Evolutionary conservation across 2,329 filamentous ascomycete genomes (phyloP).

Genomic region (Acarospora socialis): DNA sequence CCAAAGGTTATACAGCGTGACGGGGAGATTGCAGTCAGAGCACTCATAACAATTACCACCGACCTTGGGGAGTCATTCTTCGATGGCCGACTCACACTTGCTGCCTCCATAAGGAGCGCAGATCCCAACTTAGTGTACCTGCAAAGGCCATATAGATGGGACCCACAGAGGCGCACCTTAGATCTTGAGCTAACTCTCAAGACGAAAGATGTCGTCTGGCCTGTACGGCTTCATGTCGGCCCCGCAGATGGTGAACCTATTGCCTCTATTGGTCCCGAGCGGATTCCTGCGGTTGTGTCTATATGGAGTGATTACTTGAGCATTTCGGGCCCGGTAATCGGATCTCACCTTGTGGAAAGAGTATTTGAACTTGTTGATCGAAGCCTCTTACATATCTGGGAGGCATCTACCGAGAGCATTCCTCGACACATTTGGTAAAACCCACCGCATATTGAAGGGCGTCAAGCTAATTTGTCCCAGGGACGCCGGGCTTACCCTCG

Average conservation of each 20-base stretch:
- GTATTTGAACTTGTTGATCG: slow-evolving; percentile 32
- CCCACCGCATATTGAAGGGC: background rate
- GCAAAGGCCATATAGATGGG: too few relatives aligned
- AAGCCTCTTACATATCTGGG: slow-evolving; percentile 39
- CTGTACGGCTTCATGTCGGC: background rate
- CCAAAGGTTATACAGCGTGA: slow-evolving; percentile 33
- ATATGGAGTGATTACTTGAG: slow-evolving; percentile 39
- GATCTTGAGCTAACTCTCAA: too few relatives aligned
- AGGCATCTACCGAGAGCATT: slow-evolving; percentile 60
- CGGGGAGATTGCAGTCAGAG: slow-evolving; percentile 29
- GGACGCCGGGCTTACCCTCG: slow-evolving; percentile 9
- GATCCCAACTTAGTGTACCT: slow-evolving; percentile 20
- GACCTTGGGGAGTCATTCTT: slow-evolving; percentile 54
- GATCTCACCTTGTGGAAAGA: too few relatives aligned
- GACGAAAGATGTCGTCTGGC: background rate
- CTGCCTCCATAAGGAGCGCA: slow-evolving; percentile 23
- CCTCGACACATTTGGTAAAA: slow-evolving; percentile 55
- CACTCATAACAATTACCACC: slow-evolving; percentile 50
- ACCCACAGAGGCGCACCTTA: too few relatives aligned
- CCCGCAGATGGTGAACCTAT: too few relatives aligned
- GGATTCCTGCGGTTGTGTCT: slow-evolving; percentile 37
- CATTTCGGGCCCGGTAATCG: too few relatives aligned
- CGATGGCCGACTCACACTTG: slow-evolving; percentile 31
- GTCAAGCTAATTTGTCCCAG: slow-evolving; percentile 11
- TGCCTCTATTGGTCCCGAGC: too few relatives aligned